Evolutionary conservation across 2,329 filamentous ascomycete species (phyloP).

Genomic region (Arthrobotrys iridis): DNA sequence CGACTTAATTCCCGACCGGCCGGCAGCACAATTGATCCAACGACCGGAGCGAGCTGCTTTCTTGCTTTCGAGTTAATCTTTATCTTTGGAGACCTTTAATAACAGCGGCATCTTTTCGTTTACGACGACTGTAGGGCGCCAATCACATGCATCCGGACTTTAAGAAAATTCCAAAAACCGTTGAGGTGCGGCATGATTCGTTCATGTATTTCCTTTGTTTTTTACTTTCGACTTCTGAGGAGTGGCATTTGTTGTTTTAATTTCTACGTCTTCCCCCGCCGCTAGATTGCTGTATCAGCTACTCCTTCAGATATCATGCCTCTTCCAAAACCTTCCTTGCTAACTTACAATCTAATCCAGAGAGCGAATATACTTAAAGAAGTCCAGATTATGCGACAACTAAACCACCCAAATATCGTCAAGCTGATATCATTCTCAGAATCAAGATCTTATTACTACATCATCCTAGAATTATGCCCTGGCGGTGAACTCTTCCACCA

Average conservation of each 20-base stretch:
- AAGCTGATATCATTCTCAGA: slow-evolving; percentile 94
- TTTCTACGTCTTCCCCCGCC: slow-evolving; percentile 15
- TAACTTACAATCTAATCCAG: slow-evolving; percentile 65
- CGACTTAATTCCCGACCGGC: not conserved
- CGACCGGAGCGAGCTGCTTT: slow-evolving; percentile 12
- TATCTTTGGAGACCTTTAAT: slow-evolving; percentile 55
- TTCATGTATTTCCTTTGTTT: slow-evolving; percentile 48
- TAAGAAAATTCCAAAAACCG: slow-evolving; percentile 91
- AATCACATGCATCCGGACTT: slow-evolving; percentile 95
- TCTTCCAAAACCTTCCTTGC: slow-evolving; percentile 9
- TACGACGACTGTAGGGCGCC: slow-evolving; percentile 74
- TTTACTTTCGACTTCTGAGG: slow-evolving; percentile 25
- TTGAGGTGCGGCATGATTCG: slow-evolving; percentile 82
- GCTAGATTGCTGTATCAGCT: slow-evolving; percentile 19
- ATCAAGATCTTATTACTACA: slow-evolving; percentile 95
- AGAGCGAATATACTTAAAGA: slow-evolving; percentile 98
- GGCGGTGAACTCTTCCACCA: slow-evolving; percentile 98
- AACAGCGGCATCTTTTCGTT: slow-evolving; percentile 28
- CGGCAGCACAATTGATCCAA: not conserved
- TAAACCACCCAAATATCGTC: slow-evolving; percentile 96
- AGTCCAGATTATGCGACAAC: slow-evolving; percentile 96
- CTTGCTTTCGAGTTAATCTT: slow-evolving; percentile 50
- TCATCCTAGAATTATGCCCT: slow-evolving; percentile 91
- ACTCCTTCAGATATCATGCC: slow-evolving; percentile 19
- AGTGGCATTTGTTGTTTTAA: slow-evolving; percentile 33